phyloP scores from a whole-genome alignment of 179 eudicot genomes.

The Nepenthes alata region DNA sequence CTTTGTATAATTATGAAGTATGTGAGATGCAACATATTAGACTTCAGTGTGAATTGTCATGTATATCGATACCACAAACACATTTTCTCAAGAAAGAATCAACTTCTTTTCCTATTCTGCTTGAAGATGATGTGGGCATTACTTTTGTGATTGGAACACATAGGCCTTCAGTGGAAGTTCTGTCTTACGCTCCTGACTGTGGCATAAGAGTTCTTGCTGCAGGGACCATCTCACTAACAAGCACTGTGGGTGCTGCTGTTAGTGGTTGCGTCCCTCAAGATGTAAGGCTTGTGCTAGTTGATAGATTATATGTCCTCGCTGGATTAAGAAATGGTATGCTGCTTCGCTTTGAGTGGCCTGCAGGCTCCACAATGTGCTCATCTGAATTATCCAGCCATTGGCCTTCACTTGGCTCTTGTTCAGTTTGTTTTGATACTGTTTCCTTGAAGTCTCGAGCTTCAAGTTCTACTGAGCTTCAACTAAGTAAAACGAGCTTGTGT shows the following conservation, averaged over 20 bases:
- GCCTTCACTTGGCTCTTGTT: conserved; percentile 15
- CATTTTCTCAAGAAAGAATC: conserved; percentile 19
- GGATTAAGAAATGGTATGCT: conserved; percentile 97
- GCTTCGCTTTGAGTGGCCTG: conserved; percentile 96
- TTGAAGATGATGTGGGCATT: conserved; percentile 31
- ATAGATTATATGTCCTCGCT: conserved; percentile 64
- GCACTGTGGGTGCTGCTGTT: conserved; percentile 56
- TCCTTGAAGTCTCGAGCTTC: conserved; percentile 22
- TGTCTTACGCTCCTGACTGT: conserved; percentile 47
- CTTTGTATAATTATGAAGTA: conserved; percentile 43
- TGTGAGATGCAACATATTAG: conserved; percentile 63
- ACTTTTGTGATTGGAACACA: conserved; percentile 85
- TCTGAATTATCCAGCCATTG: conserved; percentile 24
- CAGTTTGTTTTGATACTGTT: conserved; percentile 16
- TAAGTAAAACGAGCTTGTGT: conserved; percentile 16
- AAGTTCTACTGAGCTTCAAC: conserved; percentile 16
- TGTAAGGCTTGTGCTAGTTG: conserved; percentile 84
- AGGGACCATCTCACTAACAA: conserved; percentile 69
- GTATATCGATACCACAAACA: conserved; percentile 69
- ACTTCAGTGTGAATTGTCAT: conserved; percentile 75
- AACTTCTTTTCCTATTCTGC: conserved; percentile 23
- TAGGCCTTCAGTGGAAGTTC: conserved; percentile 87
- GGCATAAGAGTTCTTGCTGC: conserved; percentile 58
- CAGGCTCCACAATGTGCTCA: conserved; percentile 22
- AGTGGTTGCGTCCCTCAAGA: conserved; percentile 95